Evolutionary conservation across 805 yeast genomes (phyloP), one percentile per base, ranked within the genome.

Genomic region (Nakazawaea ernobii): DNA sequence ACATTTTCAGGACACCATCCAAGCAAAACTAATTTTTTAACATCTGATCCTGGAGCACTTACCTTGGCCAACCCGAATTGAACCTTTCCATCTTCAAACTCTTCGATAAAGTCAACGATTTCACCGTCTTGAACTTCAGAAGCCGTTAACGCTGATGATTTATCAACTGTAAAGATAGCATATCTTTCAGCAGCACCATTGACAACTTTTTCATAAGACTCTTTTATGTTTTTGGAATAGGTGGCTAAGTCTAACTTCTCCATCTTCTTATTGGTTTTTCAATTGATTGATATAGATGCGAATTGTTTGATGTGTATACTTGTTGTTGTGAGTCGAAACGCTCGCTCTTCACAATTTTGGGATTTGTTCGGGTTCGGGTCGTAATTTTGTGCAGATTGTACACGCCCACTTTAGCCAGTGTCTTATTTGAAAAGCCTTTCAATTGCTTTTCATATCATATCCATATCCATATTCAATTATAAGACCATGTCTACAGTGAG

Each of bases 1-100:
- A 96, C 91, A 48, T 92, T 87, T 65, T 94, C 98, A 6, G 99
- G 99, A 68, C 96, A 87, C 97, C 97, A 92, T 44, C 97, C 98
- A 35, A 94, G 73, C 42, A 94, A 71, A 30, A 92, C 77, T 54
- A 87, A 73, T 70, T 94, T 94, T 59, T 79, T 77, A 32, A 94
- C 91, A 56, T 86, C 94, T 4, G 96, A 85, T n/a, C 94, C 95
- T 48, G 92, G 92, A 48, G 92, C 95, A 49, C 82, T 80, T 41
- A 92, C 88, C 46, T 96, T 79, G 36, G 88, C 86, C 49, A 94
- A 74, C 36, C 98, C 99, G 59, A 84, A 94, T 69, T 91, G 96
- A 51, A 91, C 88, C 49, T 81, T 79, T 3, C 95, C 86, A 55
- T 92, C 97, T 55, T 82, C 84, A 62, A 94, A 92, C 52, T 86